Conservation (phyloP, 129 eudicot genomes). For the Arctium lappa region DNA sequence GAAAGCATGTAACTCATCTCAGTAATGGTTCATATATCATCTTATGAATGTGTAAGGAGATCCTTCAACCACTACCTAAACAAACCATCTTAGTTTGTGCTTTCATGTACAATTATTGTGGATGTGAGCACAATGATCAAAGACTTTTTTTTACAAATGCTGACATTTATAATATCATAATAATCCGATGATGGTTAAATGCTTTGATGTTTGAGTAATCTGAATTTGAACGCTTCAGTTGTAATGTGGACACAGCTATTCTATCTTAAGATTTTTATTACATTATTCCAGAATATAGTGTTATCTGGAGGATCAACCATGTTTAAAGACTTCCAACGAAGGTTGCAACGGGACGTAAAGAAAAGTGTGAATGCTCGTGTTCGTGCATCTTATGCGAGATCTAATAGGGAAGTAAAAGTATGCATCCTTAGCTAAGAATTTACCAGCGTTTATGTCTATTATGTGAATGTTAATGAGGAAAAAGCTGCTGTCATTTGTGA, state of each 20-base stretch:
- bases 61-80: too few species aligned
- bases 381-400: constrained; percentile 57
- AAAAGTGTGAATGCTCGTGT: constrained; percentile 94
- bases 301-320: constrained; percentile 41
- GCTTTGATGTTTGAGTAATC: neutral
- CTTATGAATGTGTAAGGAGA: too few species aligned
- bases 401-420: constrained; percentile 67
- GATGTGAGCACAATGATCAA: too few species aligned
- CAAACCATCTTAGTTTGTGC: too few species aligned
- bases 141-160: too few species aligned
- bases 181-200: too few species aligned
- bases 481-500: neutral
- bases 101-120: too few species aligned
- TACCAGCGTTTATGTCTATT: neutral
- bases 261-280: neutral
- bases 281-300: constrained; percentile 67
- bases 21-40: too few species aligned
- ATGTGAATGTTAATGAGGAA: neutral
- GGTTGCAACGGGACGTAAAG: constrained; percentile 88
- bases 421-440: constrained; percentile 11
- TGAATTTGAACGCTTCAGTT: neutral
- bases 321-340: constrained; percentile 71
- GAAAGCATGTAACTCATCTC: too few species aligned
- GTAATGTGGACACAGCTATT: neutral
- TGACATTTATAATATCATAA: too few species aligned